Percentiles rank a stretch among this genome's conserved stretches.
Evolutionary conservation across 2,329 filamentous ascomycete species (phyloP).

Genomic region (Onygenales sp.): DNA sequence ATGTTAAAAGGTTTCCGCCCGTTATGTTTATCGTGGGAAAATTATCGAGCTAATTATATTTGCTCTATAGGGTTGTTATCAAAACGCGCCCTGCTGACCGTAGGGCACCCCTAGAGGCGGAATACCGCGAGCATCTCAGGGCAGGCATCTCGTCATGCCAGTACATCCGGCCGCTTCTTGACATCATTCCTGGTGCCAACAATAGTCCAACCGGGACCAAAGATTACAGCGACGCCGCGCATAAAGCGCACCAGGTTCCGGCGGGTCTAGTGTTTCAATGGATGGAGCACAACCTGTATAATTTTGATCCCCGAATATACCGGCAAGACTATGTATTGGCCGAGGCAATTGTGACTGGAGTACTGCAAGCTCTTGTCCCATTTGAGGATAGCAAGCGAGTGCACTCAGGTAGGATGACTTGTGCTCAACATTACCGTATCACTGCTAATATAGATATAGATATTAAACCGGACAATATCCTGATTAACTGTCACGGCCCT

Average conservation of each 20-base stretch:
- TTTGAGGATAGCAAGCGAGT: constrained; percentile 8
- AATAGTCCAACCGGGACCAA: constrained; percentile 4
- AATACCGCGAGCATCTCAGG: constrained; percentile 7
- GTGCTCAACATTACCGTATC: constrained; percentile 4
- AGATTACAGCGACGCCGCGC: constrained; percentile 3
- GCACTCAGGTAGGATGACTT: constrained; percentile 7
- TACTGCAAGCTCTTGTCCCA: constrained; percentile 7
- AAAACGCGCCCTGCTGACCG: constrained; percentile 6
- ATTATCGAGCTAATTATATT: constrained; percentile 2
- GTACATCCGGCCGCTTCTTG: constrained; percentile 5
- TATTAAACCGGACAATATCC: constrained; percentile 7
- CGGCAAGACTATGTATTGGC: constrained; percentile 7
- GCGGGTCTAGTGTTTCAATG: constrained; percentile 6
- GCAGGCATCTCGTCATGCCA: constrained; percentile 5
- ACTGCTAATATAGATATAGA: constrained; percentile 4
- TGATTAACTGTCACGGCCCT: constrained; percentile 5
- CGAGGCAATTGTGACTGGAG: constrained; percentile 6
- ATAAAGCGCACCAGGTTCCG: constrained; percentile 4
- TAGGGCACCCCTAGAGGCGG: constrained; percentile 5
- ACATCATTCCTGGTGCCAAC: constrained; percentile 5
- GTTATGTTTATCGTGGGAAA: constrained; percentile 3
- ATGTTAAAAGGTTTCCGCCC: not conserved
- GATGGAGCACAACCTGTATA: constrained; percentile 8
- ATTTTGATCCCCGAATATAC: constrained; percentile 7
- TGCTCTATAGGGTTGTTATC: constrained; percentile 7